A percentile compares a stretch with the other conserved stretches of the same genome.
Conservation (phyloP, 2,329 filamentous ascomycete species). For the Basipetospora sp. region DNA sequence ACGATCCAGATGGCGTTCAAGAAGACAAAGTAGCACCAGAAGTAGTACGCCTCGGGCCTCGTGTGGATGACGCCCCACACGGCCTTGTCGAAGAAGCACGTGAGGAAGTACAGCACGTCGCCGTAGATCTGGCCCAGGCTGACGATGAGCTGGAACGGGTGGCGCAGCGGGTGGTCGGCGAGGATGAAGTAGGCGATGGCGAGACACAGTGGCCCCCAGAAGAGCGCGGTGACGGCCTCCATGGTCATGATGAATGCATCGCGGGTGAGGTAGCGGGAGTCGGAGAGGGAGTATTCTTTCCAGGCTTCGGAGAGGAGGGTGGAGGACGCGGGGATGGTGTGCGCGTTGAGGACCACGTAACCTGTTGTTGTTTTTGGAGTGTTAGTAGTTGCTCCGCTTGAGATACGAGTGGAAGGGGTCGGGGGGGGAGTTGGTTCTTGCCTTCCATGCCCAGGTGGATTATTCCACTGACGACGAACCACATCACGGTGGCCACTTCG, state of each 20-base stretch:
- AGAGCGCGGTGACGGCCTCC: slow-evolving; percentile 37
- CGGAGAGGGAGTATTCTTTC: slow-evolving; percentile 44
- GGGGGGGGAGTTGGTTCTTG: slow-evolving; percentile 6
- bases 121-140: slow-evolving; percentile 37
- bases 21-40: slow-evolving; percentile 36
- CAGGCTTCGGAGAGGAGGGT: slow-evolving; percentile 38
- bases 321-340: slow-evolving; percentile 22
- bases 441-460: slow-evolving; percentile 30
- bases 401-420: not conserved
- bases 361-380: slow-evolving; percentile 17
- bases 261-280: slow-evolving; percentile 38
- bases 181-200: slow-evolving; percentile 29
- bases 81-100: slow-evolving; percentile 27
- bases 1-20: slow-evolving; percentile 40
- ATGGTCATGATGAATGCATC: slow-evolving; percentile 41
- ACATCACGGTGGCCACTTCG: slow-evolving; percentile 50
- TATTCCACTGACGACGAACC: slow-evolving; percentile 59
- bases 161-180: slow-evolving; percentile 28
- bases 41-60: slow-evolving; percentile 36
- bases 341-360: slow-evolving; percentile 32
- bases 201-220: slow-evolving; percentile 40
- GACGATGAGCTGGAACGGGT: slow-evolving; percentile 33
- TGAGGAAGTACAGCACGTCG: slow-evolving; percentile 36
- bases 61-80: slow-evolving; percentile 28
- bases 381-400: not conserved